These are phyloP conservation scores for Naganishia albida DNA, from an alignment of 1,284 basidiomycete genomes.

Conservation along the genomic window DNA sequence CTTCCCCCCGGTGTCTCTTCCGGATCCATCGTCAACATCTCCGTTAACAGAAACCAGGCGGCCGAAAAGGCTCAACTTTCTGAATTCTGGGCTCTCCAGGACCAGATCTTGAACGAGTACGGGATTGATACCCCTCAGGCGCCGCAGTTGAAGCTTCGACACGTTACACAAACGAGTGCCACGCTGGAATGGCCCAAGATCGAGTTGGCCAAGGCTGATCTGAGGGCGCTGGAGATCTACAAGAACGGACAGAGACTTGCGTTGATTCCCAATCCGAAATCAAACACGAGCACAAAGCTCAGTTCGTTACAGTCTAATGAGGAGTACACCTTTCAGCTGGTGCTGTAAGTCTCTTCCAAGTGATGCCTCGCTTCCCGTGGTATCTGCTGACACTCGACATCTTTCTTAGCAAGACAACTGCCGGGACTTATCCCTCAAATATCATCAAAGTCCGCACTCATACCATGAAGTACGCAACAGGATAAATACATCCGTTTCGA, in stretches of 20 bases:
- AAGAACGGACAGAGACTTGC: constrained; percentile 84
- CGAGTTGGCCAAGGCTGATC: constrained; percentile 77
- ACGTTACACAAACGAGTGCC: constrained; percentile 91
- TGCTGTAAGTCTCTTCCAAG: constrained; percentile 60
- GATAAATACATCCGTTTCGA: too few relatives aligned
- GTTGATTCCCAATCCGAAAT: constrained; percentile 73
- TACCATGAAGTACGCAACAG: constrained; percentile 65
- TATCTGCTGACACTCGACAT: constrained; percentile 7
- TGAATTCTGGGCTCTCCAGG: constrained; percentile 80
- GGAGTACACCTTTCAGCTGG: constrained; percentile 87
- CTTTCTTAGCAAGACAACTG: constrained; percentile 64
- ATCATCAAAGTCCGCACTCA: constrained; percentile 79
- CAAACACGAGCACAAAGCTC: constrained; percentile 84
- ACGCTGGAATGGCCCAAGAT: constrained; percentile 87
- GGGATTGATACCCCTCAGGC: constrained; percentile 67
- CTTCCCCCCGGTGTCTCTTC: constrained; percentile 84
- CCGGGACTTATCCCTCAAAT: constrained; percentile 83
- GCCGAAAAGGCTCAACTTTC: constrained; percentile 78
- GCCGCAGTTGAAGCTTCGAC: constrained; percentile 73
- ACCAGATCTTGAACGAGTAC: constrained; percentile 72
- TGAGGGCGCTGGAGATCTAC: constrained; percentile 86
- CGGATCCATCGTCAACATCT: constrained; percentile 95
- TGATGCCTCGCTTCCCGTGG: not conserved
- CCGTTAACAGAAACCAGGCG: constrained; percentile 76
- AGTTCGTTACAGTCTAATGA: constrained; percentile 84